Conservation (phyloP, 306 rosid species). For the Pterocarpus macrocarpus region DNA sequence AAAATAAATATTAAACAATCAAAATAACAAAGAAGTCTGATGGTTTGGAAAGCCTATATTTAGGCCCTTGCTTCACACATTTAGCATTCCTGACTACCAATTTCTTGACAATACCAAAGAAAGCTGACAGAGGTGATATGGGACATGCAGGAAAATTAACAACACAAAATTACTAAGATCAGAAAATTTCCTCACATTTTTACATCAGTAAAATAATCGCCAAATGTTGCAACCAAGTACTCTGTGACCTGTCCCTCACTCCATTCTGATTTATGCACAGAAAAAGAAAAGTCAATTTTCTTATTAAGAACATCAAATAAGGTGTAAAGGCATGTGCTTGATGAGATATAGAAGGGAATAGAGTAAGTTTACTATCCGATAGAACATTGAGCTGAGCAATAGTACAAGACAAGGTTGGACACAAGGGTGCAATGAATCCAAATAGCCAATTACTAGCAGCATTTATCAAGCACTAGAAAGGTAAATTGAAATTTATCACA, state of each 20-base stretch:
- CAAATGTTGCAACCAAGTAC: slow-evolving; percentile 91
- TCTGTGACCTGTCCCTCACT: slow-evolving; percentile 92
- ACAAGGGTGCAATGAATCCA: slow-evolving; percentile 12
- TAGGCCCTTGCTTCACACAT: slow-evolving; percentile 8
- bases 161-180: slow-evolving; percentile 29
- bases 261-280: slow-evolving; percentile 77
- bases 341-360: slow-evolving; percentile 33
- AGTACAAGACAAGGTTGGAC: slow-evolving; percentile 37
- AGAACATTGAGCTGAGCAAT: not conserved
- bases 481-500: slow-evolving; percentile 24
- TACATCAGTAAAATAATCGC: slow-evolving; percentile 91
- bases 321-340: slow-evolving; percentile 18
- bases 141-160: slow-evolving; percentile 7
- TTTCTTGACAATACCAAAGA: slow-evolving; percentile 29
- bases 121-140: slow-evolving; percentile 26
- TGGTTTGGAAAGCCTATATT: not conserved
- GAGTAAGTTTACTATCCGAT: not conserved
- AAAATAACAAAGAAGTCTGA: not conserved
- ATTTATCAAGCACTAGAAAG: not conserved
- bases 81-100: slow-evolving; percentile 23
- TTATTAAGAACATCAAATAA: slow-evolving; percentile 29
- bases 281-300: slow-evolving; percentile 15
- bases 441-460: slow-evolving; percentile 35
- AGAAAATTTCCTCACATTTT: slow-evolving; percentile 75
- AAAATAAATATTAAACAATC: slow-evolving; percentile 27